phyloP scores from a whole-genome alignment of 352 stramenopile genomes.

The Phytophthora citrophthora region DNA sequence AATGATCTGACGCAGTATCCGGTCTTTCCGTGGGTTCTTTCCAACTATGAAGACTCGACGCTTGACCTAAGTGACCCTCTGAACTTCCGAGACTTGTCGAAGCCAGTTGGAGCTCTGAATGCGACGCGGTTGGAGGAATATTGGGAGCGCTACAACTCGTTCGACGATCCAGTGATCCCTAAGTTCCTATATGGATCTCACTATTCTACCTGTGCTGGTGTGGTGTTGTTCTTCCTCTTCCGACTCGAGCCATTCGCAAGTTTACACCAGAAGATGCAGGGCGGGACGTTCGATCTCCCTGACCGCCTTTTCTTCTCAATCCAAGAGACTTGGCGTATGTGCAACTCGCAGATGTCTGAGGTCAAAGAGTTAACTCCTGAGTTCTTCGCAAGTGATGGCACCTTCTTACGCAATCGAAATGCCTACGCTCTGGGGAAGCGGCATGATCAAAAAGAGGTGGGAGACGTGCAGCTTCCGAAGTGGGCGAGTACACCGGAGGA shows the following conservation, averaged over 20 bases:
- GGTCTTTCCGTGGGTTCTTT: constrained; percentile 92
- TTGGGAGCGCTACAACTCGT: constrained; percentile 95
- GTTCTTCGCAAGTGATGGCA: constrained; percentile 93
- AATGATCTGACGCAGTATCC: constrained; percentile 97
- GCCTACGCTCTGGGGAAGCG: constrained; percentile 95
- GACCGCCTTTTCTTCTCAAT: constrained; percentile 98
- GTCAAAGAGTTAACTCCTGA: constrained; percentile 99
- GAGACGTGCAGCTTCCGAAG: constrained; percentile 96
- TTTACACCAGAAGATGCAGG: constrained; percentile 97
- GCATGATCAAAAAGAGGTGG: constrained; percentile 78
- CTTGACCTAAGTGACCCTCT: constrained; percentile 87
- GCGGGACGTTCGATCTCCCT: constrained; percentile 97
- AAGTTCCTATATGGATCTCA: constrained; percentile 93
- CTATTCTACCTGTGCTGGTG: constrained; percentile 97
- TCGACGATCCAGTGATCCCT: constrained; percentile 89
- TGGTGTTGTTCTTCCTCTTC: constrained; percentile 99
- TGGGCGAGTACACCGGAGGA: constrained; percentile 96
- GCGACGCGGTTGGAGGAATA: constrained; percentile 92
- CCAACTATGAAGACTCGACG: constrained; percentile 74
- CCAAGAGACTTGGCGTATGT: constrained; percentile 97
- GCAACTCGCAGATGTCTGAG: constrained; percentile 96
- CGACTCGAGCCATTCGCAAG: constrained; percentile 98
- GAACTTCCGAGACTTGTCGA: constrained; percentile 97
- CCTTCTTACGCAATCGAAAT: constrained; percentile 98
- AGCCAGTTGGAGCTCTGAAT: constrained; percentile 98